phyloP scores from a whole-genome alignment of 2,329 filamentous ascomycete species.

The Pestalotiopsis sp. region DNA sequence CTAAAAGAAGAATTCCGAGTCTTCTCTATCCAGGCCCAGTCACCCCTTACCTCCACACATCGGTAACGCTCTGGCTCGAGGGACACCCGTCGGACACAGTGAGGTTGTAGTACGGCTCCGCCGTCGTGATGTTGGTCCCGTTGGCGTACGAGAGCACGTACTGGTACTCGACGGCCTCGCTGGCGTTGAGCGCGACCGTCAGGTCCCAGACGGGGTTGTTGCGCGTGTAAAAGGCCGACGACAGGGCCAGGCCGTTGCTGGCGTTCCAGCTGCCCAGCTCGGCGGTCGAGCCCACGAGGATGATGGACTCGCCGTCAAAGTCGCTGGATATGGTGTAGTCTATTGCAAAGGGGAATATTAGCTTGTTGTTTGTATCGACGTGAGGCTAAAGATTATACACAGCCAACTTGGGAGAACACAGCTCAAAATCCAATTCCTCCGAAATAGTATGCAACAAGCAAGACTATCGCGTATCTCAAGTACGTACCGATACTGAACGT shows the following conservation, averaged over 20 bases:
- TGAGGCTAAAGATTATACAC: too few species aligned
- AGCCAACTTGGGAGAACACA: too few species aligned
- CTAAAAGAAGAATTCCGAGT: too few species aligned
- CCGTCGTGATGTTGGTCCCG: neutral
- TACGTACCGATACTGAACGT: neutral
- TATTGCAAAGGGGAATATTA: too few species aligned
- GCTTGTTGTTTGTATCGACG: too few species aligned
- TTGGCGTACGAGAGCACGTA: neutral
- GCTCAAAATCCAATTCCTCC: too few species aligned
- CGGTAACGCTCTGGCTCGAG: neutral
- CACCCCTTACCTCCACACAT: neutral
- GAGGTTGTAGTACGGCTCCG: neutral
- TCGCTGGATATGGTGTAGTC: neutral
- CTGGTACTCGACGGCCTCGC: neutral
- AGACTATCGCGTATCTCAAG: too few species aligned
- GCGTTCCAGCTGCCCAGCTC: neutral
- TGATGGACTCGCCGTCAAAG: neutral
- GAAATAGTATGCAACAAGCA: too few species aligned
- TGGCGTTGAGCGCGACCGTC: neutral
- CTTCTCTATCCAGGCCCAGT: neutral
- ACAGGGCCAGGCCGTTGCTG: neutral
- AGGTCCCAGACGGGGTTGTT: neutral
- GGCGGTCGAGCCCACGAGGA: neutral
- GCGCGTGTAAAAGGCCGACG: neutral
- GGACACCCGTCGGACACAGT: neutral